phyloP scores from a whole-genome alignment of 768 basidiomycete genomes.

The Tricholoma hemisulphureum region DNA sequence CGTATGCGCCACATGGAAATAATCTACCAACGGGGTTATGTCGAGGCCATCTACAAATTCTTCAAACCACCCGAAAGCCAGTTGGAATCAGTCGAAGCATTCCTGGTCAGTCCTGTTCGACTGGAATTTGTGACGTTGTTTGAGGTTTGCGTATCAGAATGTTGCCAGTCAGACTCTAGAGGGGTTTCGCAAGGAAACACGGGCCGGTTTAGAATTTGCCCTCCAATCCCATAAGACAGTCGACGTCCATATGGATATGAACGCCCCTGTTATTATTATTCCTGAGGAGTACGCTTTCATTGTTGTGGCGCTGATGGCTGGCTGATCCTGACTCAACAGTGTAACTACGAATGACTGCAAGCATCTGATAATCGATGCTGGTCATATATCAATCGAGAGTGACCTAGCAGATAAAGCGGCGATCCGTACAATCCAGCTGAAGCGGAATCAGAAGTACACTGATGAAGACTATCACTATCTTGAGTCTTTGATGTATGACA shows the following conservation, averaged over 20 bases:
- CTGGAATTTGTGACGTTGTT: neutral
- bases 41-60: slow-evolving; percentile 89
- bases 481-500: slow-evolving; percentile 95
- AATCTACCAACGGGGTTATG: slow-evolving; percentile 90
- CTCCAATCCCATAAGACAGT: slow-evolving; percentile 92
- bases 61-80: slow-evolving; percentile 94
- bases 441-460: slow-evolving; percentile 79
- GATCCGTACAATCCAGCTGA: slow-evolving; percentile 73
- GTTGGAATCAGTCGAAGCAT: slow-evolving; percentile 90
- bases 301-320: neutral
- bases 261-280: slow-evolving; percentile 94
- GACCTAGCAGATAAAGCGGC: slow-evolving; percentile 83
- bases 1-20: slow-evolving; percentile 96
- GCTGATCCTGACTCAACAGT: slow-evolving; percentile 37
- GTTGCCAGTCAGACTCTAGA: slow-evolving; percentile 93
- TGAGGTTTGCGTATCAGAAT: slow-evolving; percentile 46
- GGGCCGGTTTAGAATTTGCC: slow-evolving; percentile 92
- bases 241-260: slow-evolving; percentile 94
- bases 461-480: slow-evolving; percentile 85
- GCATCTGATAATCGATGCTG: slow-evolving; percentile 91
- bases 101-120: slow-evolving; percentile 57
- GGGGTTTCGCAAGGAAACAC: slow-evolving; percentile 88
- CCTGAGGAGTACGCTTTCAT: slow-evolving; percentile 74
- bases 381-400: slow-evolving; percentile 92
- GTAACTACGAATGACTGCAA: slow-evolving; percentile 75